Percentiles rank a stretch among this genome's conserved stretches.
Conservation (phyloP, 176 grass and related monocot species). For the Coix lacrymajobi region DNA sequence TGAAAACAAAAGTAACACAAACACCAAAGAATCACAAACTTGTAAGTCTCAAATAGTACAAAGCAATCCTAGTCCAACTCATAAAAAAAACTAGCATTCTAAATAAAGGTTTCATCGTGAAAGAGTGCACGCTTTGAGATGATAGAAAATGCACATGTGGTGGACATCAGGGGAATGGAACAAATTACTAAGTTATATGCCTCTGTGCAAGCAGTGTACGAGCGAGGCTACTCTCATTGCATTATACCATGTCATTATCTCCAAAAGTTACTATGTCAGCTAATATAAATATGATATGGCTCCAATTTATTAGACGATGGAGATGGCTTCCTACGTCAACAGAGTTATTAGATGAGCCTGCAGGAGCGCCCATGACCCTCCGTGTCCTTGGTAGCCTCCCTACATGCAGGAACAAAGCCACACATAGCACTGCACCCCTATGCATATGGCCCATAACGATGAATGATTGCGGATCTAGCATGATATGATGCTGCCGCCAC, state of each 20-base stretch:
- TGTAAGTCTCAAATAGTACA: too few species aligned
- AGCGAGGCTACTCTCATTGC: not conserved
- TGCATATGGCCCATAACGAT: not conserved
- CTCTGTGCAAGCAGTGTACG: too few species aligned
- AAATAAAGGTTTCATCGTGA: too few species aligned
- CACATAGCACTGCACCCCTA: not conserved
- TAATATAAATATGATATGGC: not conserved
- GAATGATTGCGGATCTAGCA: not conserved
- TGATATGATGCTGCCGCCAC: not conserved
- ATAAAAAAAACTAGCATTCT: too few species aligned
- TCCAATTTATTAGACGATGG: not conserved
- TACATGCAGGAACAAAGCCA: constrained; percentile 31
- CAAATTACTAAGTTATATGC: too few species aligned
- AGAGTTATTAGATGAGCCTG: not conserved
- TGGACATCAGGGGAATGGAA: too few species aligned
- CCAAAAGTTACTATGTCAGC: not conserved
- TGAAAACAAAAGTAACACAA: too few species aligned
- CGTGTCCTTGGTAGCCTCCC: not conserved
- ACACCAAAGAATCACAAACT: too few species aligned
- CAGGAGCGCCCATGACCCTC: not conserved
- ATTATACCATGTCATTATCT: not conserved
- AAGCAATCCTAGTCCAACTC: too few species aligned
- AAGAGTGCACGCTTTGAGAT: too few species aligned
- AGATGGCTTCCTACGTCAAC: not conserved
- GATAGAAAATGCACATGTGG: too few species aligned